Base-by-base conservation (phyloP, 2,329 filamentous ascomycete species). In the Colletotrichum orbiculare region DNA sequence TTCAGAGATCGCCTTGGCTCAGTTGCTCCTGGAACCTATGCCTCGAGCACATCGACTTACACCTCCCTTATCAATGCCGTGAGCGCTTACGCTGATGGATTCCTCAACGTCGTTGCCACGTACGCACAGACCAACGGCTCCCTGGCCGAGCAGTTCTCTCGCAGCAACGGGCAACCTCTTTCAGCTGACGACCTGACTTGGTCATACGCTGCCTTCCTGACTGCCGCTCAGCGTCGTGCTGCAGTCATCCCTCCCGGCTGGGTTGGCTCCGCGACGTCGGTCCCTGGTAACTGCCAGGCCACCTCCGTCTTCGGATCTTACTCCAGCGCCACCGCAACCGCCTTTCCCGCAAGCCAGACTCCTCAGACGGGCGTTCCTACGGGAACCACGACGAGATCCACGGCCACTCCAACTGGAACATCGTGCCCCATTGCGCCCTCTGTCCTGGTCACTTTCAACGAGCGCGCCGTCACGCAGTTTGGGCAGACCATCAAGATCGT, bases 131-230 rank as follows among this genome's bases (percentile, higher is more conserved):
- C 81, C 1, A 86, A 88, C 68, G 91, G 91, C n/a, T 84, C 84
- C 2, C 74, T 93, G 12, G 80, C 87, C 2, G 91, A 93, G 78
- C 90, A 93, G 74, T 93, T 86, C 71, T 82, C 85, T 68, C 84
- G 83, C 69, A 75, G 77, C 60, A 78, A 73, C 47, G 88, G 85
- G 37, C 68, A 71, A 0, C 88, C 87, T 2, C 77, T 89, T 4
- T 91, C 89, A 1, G 91, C 90, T 1, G 77, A 79, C 15, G 88
- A 93, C 68, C 78, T 93, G 35, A 92, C 90, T 3, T 93, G 90
- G 90, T 91, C 89, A 0, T 92, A 92, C 69, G 89, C 89, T 1
- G 83, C 89, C 0, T 89, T 93, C 75, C 78, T 93, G 50, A 90
- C 89, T 0, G 85, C 85, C n/a, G 77, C 81, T 33, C 82, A 82